Base-by-base conservation (phyloP, 495 filamentous ascomycete species). In the Aspergillus sclerotiicarbonarius region DNA sequence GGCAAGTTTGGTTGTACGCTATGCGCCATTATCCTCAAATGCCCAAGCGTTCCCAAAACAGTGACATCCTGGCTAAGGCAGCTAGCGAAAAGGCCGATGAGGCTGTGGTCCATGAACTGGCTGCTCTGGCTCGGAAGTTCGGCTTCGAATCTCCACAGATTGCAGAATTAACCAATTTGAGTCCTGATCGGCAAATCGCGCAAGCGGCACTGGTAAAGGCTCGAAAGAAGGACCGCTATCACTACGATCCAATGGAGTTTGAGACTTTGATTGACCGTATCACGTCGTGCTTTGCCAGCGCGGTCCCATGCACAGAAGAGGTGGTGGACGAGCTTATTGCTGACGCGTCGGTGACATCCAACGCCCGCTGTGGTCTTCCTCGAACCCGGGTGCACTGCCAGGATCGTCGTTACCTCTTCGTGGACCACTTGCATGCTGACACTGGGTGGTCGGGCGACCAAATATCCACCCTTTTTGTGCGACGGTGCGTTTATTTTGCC, bases 401-500 rank as follows among this genome's bases (percentile, higher is more conserved):
- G 33, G 67, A 73, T 52, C 37, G 51, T 21, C 43, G 45, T 4
- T 58, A 56, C 3, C 64, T 74, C 15, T 76, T 74, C 56, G 12
- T 71, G 4, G 63, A 70, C 50, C 51, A 58, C 16, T 31, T 76
- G 20, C 58, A 71, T 49, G 57, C 59, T 16, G 56, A 65, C 18
- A 41, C 60, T 43, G 10, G 25, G 8, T 19, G 44, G 52, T 33
- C 55, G 29, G 49, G n/a, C 6, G 57, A 70, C 32, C 61, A 51
- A 15, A 57, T 73, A 16, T 63, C 68, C 15, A 66, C 65, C 35
- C 67, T 75, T 41, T 69, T 68, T 56, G 63, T 76, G 15, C 48
- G 64, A 41, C 61, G 57, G 25, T 68, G 56, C 49, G 57, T 75
- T 9, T 76, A 72, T 61, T 71, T 64, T 63, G 63, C 63, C 43